Evolutionary conservation across 192 early-diverging fungal genomes (phyloP).

Genomic region (Coemansia sp.): DNA sequence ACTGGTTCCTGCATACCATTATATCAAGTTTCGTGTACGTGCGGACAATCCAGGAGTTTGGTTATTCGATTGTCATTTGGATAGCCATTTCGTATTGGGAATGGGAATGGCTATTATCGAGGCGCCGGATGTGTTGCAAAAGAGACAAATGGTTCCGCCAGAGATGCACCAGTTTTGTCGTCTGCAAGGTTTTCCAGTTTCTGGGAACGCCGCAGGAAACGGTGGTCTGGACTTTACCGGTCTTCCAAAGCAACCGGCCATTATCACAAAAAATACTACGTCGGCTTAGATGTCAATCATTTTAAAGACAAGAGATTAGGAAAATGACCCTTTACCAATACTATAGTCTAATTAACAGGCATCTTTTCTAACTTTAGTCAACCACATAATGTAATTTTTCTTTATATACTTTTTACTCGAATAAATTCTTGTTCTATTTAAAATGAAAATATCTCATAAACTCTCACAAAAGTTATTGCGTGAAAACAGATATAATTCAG

Average conservation of each 20-base stretch:
- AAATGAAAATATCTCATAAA: too few species aligned
- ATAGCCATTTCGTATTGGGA: slow-evolving; percentile 61
- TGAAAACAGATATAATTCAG: too few species aligned
- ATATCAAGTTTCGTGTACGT: slow-evolving; percentile 64
- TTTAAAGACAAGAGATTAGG: too few species aligned
- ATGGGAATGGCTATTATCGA: slow-evolving; percentile 68
- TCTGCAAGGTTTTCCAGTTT: slow-evolving; percentile 49
- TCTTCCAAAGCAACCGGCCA: slow-evolving; percentile 4
- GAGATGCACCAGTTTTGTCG: slow-evolving; percentile 59
- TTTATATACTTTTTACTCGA: too few species aligned
- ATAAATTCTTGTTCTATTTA: too few species aligned
- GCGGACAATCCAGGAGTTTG: slow-evolving; percentile 81
- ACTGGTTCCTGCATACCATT: slow-evolving; percentile 58
- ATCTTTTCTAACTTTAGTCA: too few species aligned
- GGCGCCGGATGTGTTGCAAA: slow-evolving; percentile 60
- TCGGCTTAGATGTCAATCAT: too few species aligned
- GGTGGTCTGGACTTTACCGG: slow-evolving; percentile 63
- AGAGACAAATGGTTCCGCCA: slow-evolving; percentile 45
- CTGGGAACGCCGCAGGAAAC: slow-evolving; percentile 78
- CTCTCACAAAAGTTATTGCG: too few species aligned
- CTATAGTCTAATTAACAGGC: too few species aligned
- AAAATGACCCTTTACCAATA: too few species aligned
- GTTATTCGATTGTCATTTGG: slow-evolving; percentile 78
- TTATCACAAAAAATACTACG: background rate
- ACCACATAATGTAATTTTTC: too few species aligned